Base-by-base conservation (phyloP, 108 stramenopile species). In the Pelagomonas calceolata region DNA sequence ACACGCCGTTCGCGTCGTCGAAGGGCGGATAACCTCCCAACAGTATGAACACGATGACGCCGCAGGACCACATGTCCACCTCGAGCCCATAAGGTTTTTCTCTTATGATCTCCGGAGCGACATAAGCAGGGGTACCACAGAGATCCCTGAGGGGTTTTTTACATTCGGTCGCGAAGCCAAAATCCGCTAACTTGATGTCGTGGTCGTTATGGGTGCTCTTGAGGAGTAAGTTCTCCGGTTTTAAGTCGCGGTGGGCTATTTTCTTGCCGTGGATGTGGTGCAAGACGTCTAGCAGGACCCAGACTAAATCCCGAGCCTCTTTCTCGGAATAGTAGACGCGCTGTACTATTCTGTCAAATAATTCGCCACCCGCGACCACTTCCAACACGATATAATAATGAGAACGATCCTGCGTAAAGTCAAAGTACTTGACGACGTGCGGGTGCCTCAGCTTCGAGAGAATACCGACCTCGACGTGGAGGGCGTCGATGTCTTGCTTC, bases 41-140 rank as follows among this genome's bases (percentile, higher is more conserved):
- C 0, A 98, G 82, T 73, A 96, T 95, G 83, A 95, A 98, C 32
- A 91, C 78, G 75, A 98, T 95, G 60, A 97, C 94, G 37, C 98
- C 97, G 30, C 95, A 84, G 71, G 85, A 85, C 98, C 98, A 98
- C 91, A 95, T 94, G 81, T 98, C 97, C 32, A 84, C 86, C 7
- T 71, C 34, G n/a, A 37, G 30, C 17, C 83, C 81, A 45, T 84
- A 84, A 0, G 68, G 36, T 12, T 36, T 33, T n/a, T 72, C 66
- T n/a, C 33, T 44, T 17, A 80, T 63, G 0, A 80, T 74, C 68
- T 80, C 79, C 5, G 79, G 68, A 18, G 76, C 78, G 35, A 73
- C 73, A 45, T 74, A 80, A 65, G 64, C 85, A 51, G 93, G 94
- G 31, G 97, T 98, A 12, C 97, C 97, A 75, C 92, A 94, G 69